These are phyloP conservation scores for Sordariomycetes sp. DNA, from an alignment of 2,329 filamentous ascomycete genomes.

Conservation along the genomic window DNA sequence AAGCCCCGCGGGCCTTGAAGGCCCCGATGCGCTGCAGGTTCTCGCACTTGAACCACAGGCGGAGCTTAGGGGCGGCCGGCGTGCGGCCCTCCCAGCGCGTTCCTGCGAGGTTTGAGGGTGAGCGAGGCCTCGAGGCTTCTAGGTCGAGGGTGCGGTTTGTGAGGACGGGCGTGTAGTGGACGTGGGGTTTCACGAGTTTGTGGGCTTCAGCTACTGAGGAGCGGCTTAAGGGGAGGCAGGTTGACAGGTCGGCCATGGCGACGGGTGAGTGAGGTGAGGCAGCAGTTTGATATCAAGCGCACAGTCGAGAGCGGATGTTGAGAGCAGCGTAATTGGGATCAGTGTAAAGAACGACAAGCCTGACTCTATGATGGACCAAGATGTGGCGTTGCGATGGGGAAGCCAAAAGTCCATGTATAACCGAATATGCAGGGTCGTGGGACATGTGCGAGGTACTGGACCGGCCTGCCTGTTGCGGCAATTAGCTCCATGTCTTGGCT, in stretches of 20 bases:
- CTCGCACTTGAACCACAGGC: slow-evolving; percentile 92
- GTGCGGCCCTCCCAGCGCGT: slow-evolving; percentile 46
- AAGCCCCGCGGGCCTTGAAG: slow-evolving; percentile 87
- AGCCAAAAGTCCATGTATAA: too few species aligned
- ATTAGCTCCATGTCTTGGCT: neutral
- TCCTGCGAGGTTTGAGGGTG: slow-evolving; percentile 38
- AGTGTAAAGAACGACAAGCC: too few species aligned
- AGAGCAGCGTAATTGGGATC: too few species aligned
- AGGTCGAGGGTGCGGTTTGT: slow-evolving; percentile 67
- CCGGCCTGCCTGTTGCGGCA: slow-evolving; percentile 3
- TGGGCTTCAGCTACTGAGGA: slow-evolving; percentile 64
- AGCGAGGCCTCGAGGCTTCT: slow-evolving; percentile 65
- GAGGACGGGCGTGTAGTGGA: slow-evolving; percentile 77
- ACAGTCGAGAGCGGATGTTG: too few species aligned
- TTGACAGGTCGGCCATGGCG: slow-evolving; percentile 43
- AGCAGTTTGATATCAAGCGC: neutral
- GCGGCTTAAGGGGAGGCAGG: slow-evolving; percentile 59
- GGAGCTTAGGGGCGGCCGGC: slow-evolving; percentile 56
- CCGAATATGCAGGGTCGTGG: neutral
- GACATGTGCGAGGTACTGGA: neutral
- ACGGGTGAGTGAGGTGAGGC: neutral
- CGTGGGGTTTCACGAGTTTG: slow-evolving; percentile 59
- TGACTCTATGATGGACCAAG: too few species aligned
- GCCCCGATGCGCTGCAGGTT: slow-evolving; percentile 85
- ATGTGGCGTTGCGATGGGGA: neutral